Percentiles rank a stretch among this genome's conserved stretches.
Conservation (phyloP, 495 filamentous ascomycete species). For the Hypomontagnella monticulosa region DNA sequence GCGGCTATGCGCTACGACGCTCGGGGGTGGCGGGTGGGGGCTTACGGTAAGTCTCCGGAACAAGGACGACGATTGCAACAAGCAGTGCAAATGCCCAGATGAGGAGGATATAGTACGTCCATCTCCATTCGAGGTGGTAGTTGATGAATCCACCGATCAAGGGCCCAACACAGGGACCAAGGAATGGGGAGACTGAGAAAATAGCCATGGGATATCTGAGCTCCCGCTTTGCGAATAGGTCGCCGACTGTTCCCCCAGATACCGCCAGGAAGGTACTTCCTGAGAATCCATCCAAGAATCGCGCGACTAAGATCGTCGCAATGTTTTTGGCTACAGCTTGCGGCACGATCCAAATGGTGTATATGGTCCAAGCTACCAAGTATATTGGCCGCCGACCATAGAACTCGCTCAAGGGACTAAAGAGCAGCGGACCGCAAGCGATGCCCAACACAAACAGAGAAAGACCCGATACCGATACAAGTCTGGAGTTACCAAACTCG, state of each 20-base stretch:
- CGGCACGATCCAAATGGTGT: slow-evolving; percentile 87
- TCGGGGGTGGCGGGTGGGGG: slow-evolving; percentile 14
- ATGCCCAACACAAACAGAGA: slow-evolving; percentile 82
- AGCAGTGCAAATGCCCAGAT: slow-evolving; percentile 80
- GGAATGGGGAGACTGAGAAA: slow-evolving; percentile 77
- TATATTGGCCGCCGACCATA: slow-evolving; percentile 91
- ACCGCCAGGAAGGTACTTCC: slow-evolving; percentile 91
- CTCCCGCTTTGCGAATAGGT: slow-evolving; percentile 80
- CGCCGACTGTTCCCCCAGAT: slow-evolving; percentile 89
- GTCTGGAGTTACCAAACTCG: slow-evolving; percentile 75
- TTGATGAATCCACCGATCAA: slow-evolving; percentile 73
- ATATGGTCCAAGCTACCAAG: slow-evolving; percentile 77
- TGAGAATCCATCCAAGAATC: slow-evolving; percentile 86
- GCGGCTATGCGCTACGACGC: too few relatives aligned
- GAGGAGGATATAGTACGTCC: slow-evolving; percentile 88
- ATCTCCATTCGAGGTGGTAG: slow-evolving; percentile 80
- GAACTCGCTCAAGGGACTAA: slow-evolving; percentile 73
- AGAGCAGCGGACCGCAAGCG: slow-evolving; percentile 75
- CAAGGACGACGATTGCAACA: slow-evolving; percentile 70
- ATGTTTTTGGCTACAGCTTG: slow-evolving; percentile 88
- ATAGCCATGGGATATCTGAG: slow-evolving; percentile 70
- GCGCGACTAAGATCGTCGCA: slow-evolving; percentile 79
- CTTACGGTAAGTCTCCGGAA: slow-evolving; percentile 90
- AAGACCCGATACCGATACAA: slow-evolving; percentile 81
- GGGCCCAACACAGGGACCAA: slow-evolving; percentile 59